Conservation (phyloP, 2,329 filamentous ascomycete species). For the Emydomyces testavorans region DNA sequence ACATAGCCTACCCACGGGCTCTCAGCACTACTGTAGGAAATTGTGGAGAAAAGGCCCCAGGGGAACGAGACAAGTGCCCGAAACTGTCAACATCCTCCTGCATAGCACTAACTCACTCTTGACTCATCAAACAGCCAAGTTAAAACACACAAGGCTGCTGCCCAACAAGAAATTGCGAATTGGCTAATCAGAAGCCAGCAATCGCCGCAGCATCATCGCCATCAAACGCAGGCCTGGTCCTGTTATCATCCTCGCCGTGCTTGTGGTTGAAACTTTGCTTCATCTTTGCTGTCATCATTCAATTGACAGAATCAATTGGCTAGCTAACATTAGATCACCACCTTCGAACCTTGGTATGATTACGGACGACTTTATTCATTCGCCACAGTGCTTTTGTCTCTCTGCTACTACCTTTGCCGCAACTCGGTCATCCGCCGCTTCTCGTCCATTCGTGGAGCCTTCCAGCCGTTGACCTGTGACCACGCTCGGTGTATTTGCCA, state of each 20-base stretch:
- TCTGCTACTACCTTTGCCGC: too few species aligned
- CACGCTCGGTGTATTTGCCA: not conserved
- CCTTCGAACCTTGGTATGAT: too few species aligned
- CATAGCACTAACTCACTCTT: not conserved
- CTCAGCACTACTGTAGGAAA: not conserved
- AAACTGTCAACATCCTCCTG: conserved; percentile 5
- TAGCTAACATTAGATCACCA: too few species aligned
- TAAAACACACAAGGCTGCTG: conserved; percentile 1
- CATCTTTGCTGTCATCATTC: too few species aligned
- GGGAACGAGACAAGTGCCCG: not conserved
- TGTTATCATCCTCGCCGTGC: too few species aligned
- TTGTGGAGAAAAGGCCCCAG: not conserved
- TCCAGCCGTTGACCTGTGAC: too few species aligned
- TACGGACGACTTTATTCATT: not conserved
- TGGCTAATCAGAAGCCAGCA: conserved; percentile 7
- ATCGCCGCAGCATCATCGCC: not conserved
- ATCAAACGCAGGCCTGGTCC: not conserved
- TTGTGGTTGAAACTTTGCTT: not conserved
- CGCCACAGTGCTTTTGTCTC: too few species aligned
- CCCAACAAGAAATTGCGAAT: conserved; percentile 2
- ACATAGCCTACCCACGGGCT: not conserved
- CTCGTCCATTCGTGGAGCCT: too few species aligned
- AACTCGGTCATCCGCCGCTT: too few species aligned
- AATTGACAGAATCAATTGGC: not conserved
- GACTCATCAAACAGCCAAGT: conserved; percentile 2